Evolutionary conservation across 2,329 filamentous ascomycete species (phyloP).

Genomic region (Pestalotiopsis sp.): DNA sequence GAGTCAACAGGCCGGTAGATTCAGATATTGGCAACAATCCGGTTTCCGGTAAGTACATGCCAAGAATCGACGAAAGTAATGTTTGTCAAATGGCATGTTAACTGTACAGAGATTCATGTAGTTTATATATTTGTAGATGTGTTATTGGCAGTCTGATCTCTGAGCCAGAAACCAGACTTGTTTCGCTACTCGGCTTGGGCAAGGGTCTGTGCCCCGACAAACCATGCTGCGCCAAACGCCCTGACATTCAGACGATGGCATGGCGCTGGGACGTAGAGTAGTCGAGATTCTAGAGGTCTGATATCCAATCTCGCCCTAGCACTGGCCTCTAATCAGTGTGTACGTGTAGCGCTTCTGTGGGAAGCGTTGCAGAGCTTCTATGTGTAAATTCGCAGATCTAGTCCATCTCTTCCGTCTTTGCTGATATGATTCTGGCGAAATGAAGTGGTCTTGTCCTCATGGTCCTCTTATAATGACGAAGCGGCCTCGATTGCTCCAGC

Average conservation of each 20-base stretch:
- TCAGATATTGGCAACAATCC: no score
- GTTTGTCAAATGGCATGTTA: background rate
- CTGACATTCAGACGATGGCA: background rate
- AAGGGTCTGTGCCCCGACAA: conserved; percentile 8
- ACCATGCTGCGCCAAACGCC: background rate
- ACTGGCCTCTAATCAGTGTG: background rate
- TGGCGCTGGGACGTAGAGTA: background rate
- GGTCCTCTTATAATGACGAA: conserved; percentile 24
- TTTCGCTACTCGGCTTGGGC: conserved; percentile 7
- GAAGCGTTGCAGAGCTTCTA: conserved; percentile 3
- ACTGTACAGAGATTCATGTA: background rate
- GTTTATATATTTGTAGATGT: background rate
- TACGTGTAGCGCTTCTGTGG: conserved; percentile 3
- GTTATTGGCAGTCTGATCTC: background rate
- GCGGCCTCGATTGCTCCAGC: conserved; percentile 66
- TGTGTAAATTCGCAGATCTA: conserved; percentile 1
- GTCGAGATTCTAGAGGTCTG: background rate
- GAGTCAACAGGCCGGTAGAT: no score
- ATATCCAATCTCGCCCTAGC: background rate
- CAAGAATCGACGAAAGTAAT: no score
- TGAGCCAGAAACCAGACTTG: conserved; percentile 1
- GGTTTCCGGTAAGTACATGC: no score
- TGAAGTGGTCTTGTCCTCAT: background rate
- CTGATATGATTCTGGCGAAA: background rate
- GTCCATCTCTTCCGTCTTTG: background rate